Evolutionary conservation across 148 eudicot species (phyloP).

Genomic region (Vaccinium corymbosum): DNA sequence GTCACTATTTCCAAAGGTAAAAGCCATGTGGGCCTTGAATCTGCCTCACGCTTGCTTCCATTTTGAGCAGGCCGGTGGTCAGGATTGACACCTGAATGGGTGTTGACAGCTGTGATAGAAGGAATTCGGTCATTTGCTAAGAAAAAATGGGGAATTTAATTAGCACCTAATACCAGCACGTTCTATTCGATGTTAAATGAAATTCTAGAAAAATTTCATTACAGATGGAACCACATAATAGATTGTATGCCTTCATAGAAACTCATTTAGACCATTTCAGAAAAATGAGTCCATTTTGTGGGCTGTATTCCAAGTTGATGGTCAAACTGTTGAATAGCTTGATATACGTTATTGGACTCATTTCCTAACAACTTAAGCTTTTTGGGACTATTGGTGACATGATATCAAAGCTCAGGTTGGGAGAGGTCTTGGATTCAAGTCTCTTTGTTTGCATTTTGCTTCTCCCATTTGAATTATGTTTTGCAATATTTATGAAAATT

Average conservation of each 20-base stretch:
- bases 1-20: slow-evolving; percentile 73
- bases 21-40: slow-evolving; percentile 71
- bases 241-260: neutral
- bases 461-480: too few species aligned
- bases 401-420: too few species aligned
- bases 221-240: neutral
- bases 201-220: neutral
- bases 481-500: too few species aligned
- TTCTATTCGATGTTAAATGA: neutral
- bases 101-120: slow-evolving; percentile 45
- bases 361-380: too few species aligned
- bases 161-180: neutral
- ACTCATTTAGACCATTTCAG: neutral
- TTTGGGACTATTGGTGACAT: too few species aligned
- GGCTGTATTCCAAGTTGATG: too few species aligned
- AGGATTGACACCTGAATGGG: slow-evolving; percentile 30
- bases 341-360: too few species aligned
- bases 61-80: slow-evolving; percentile 37
- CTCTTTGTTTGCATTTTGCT: too few species aligned
- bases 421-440: too few species aligned
- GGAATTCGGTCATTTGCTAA: neutral
- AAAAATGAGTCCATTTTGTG: neutral
- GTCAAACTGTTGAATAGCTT: too few species aligned
- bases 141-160: neutral
- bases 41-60: slow-evolving; percentile 35